phyloP scores from a whole-genome alignment of 345 rosid genomes.

The Eucalyptus regnans region DNA sequence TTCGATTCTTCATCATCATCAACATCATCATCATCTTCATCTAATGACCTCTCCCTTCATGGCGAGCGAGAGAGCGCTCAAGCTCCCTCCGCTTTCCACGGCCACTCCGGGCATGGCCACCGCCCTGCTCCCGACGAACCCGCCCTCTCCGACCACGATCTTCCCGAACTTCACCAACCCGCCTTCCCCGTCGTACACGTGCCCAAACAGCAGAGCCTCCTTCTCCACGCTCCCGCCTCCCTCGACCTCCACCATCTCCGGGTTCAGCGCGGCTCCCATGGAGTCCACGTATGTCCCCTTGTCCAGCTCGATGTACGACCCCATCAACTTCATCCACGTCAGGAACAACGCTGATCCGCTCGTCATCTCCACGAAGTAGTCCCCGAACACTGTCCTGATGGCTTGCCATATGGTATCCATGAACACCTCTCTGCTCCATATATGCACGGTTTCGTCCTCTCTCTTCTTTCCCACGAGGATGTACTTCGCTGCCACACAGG shows the following conservation, averaged over 20 bases:
- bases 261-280: slow-evolving; percentile 52
- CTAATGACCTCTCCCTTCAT: slow-evolving; percentile 49
- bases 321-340: slow-evolving; percentile 49
- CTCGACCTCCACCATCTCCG: slow-evolving; percentile 60
- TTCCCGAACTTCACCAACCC: slow-evolving; percentile 51
- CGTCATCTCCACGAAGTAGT: slow-evolving; percentile 47
- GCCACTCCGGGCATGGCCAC: slow-evolving; percentile 49
- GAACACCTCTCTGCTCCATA: slow-evolving; percentile 42
- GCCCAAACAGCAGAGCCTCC: slow-evolving; percentile 52
- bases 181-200: slow-evolving; percentile 49
- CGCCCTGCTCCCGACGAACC: slow-evolving; percentile 45
- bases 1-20: background rate
- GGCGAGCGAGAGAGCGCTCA: slow-evolving; percentile 35
- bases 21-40: background rate
- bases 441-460: slow-evolving; percentile 28
- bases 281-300: slow-evolving; percentile 37
- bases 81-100: slow-evolving; percentile 40
- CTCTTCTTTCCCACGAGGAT: slow-evolving; percentile 47
- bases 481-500: slow-evolving; percentile 41
- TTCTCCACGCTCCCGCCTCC: slow-evolving; percentile 36
- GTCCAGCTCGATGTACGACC: slow-evolving; percentile 26
- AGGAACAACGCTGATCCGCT: slow-evolving; percentile 30
- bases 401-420: slow-evolving; percentile 62
- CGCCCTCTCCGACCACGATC: slow-evolving; percentile 33
- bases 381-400: slow-evolving; percentile 39